Base-by-base conservation (phyloP, 208 protist species). In the Trypanosoma boissoni region DNA sequence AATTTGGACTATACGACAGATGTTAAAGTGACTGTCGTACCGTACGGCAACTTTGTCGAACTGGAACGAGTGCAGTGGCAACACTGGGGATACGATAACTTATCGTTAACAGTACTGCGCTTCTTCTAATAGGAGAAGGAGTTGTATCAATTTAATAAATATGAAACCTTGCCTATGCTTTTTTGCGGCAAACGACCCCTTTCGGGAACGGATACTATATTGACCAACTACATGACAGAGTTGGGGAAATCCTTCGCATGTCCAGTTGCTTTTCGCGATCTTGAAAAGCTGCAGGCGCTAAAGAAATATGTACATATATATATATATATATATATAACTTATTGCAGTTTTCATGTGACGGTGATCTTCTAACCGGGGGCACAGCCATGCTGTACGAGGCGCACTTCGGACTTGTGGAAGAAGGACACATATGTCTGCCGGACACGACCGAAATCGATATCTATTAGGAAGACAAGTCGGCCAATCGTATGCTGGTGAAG, bases 11-110 rank as follows among this genome's bases (percentile, higher is more conserved):
- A 41, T 1, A 95, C 82, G 0, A 91, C 86, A 1, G 62, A 70
- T 34, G 74, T 96, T 50, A 90, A 97, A 64, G 74, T 96, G 58
- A 59, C n/a, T 26, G 70, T 83, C 39, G 42, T 87, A 10, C 43
- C 61, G 2, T 44, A 55, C 21, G 39, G 77, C 36, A 58, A 55
- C 27, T 53, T 54, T 8, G 60, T 91, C 6, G 24, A 52, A n/a
- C 36, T 45, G 2, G 57, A 26, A n/a, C n/a, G n/a, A n/a, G n/a
- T n/a, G n/a, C n/a, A n/a, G 92, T 96, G 83, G 94, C 91, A 3
- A 51, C 92, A 32, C 72, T 97, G 9, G 89, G 96, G 28, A 95
- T 97, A 85, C 71, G n/a, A 79, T 64, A 87, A 87, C 48, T 74
- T 96, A 53, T 93, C 80, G 34, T 32, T 95, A n/a, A 81, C 80